phyloP scores from a whole-genome alignment of 2,329 filamentous ascomycete genomes.

The Pseudogymnoascus sp. region DNA sequence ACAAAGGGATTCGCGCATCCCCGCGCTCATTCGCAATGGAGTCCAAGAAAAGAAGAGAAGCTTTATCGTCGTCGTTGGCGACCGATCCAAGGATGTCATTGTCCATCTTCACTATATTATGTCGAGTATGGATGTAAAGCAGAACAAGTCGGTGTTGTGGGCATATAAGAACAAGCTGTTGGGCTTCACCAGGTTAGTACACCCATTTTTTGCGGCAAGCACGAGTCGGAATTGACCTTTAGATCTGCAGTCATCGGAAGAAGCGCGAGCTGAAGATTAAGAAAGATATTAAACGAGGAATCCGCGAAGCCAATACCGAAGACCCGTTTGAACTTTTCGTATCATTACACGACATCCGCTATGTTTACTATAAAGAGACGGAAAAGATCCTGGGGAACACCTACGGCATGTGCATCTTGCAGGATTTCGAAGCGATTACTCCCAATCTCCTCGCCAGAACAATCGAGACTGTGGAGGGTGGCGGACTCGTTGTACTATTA shows the following conservation, averaged over 20 bases:
- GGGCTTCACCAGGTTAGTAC: slow-evolving; percentile 63
- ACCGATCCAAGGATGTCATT: slow-evolving; percentile 91
- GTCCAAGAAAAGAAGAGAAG: slow-evolving; percentile 93
- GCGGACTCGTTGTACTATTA: slow-evolving; percentile 80
- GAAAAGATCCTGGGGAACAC: slow-evolving; percentile 98
- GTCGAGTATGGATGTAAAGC: slow-evolving; percentile 78
- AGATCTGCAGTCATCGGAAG: slow-evolving; percentile 67
- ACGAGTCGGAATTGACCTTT: slow-evolving; percentile 11
- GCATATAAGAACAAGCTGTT: slow-evolving; percentile 97
- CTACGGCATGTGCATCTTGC: slow-evolving; percentile 95
- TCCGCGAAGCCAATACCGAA: slow-evolving; percentile 82
- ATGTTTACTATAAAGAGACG: slow-evolving; percentile 99
- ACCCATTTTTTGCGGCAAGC: slow-evolving; percentile 10
- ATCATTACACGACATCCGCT: slow-evolving; percentile 91
- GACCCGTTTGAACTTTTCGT: slow-evolving; percentile 98
- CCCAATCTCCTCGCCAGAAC: slow-evolving; percentile 93
- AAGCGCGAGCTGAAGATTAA: slow-evolving; percentile 98
- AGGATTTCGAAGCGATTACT: slow-evolving; percentile 96
- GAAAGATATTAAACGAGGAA: slow-evolving; percentile 92
- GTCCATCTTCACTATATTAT: slow-evolving; percentile 92
- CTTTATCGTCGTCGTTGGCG: slow-evolving; percentile 95
- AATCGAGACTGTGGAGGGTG: slow-evolving; percentile 95
- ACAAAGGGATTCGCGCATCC: slow-evolving; percentile 75
- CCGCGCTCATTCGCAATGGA: slow-evolving; percentile 83
- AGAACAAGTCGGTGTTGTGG: slow-evolving; percentile 95